Base-by-base conservation (phyloP, 805 yeast species). In the Starmera quercuum region DNA sequence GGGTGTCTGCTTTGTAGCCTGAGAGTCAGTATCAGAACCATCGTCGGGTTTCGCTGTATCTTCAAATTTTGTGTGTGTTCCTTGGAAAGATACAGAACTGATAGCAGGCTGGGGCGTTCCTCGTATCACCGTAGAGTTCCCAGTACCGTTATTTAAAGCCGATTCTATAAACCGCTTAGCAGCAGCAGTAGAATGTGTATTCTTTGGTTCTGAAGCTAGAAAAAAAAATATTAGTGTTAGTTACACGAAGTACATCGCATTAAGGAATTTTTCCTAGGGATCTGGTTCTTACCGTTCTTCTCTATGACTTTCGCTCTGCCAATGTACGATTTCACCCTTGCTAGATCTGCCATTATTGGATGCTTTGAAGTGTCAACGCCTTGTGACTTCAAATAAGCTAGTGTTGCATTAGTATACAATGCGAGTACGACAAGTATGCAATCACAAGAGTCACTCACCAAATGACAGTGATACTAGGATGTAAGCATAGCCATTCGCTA, bases 321-420 rank as follows among this genome's bases (percentile, higher is more conserved):
- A 76, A 82, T 79, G 43, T 79, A 81, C n/a, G 64, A 49, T 51
- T 80, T 82, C 26, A 83, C 78, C 40, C 87, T 63, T 7, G 62
- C 65, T 33, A 84, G 59, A 47, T 83, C 94, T 20, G 59, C 59
- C 77, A 78, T 75, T 15, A 86, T 71, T 2, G 80, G 77, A 44
- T 81, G 85, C 5, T 37, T 40, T 9, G 64, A 66, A 1, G 79
- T 70, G 37, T 77, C 73, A 12, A 65, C 54, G 1, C 90, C 90
- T 12, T 58, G 58, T 0, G 76, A 49, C 42, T 81, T 77, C 37
- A 81, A 53, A 46, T 76, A 73, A 5, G 81, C 68, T 29, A 20
- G 17, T 16, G 17, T 12, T 16, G 9, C 13, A 13, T 26, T 26
- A 16, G 20, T 26, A 4, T 23, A 23, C 7, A 12, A 14, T 23